phyloP scores from a whole-genome alignment of 306 rosid genomes.

The Dryas alaskensis region DNA sequence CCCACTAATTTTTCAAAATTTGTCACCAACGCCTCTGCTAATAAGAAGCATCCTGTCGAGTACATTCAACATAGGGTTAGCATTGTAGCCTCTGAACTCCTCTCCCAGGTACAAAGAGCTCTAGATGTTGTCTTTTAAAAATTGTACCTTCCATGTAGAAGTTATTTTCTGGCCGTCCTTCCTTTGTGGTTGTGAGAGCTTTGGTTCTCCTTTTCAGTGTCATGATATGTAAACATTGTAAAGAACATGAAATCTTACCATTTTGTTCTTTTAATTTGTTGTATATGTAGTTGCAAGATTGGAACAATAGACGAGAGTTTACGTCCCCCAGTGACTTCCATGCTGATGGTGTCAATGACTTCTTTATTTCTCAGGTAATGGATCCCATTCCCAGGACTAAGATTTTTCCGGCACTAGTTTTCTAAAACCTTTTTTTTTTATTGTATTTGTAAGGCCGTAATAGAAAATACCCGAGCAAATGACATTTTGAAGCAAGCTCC shows the following conservation, averaged over 20 bases:
- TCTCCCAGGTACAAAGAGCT: slow-evolving; percentile 70
- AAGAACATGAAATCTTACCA: slow-evolving; percentile 7
- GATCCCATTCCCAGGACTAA: slow-evolving; percentile 13
- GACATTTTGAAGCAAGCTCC: slow-evolving; percentile 93
- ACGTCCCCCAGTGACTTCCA: slow-evolving; percentile 82
- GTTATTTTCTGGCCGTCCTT: slow-evolving; percentile 21
- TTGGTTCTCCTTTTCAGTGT: slow-evolving; percentile 11
- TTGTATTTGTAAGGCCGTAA: slow-evolving; percentile 50
- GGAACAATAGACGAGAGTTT: slow-evolving; percentile 94
- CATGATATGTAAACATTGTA: slow-evolving; percentile 3
- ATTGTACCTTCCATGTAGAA: slow-evolving; percentile 20
- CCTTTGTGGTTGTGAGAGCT: slow-evolving; percentile 18
- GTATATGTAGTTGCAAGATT: slow-evolving; percentile 81
- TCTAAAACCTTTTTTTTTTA: slow-evolving; percentile 14
- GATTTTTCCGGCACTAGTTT: slow-evolving; percentile 1
- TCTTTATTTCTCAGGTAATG: slow-evolving; percentile 91
- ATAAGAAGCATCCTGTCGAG: slow-evolving; percentile 63
- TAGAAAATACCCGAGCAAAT: slow-evolving; percentile 82
- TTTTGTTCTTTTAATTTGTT: slow-evolving; percentile 19
- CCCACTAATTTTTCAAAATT: slow-evolving; percentile 49
- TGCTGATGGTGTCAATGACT: slow-evolving; percentile 97
- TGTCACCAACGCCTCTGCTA: slow-evolving; percentile 33
- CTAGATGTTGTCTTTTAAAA: slow-evolving; percentile 5
- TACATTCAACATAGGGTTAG: slow-evolving; percentile 82
- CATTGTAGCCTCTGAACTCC: slow-evolving; percentile 80